Base-by-base conservation (phyloP, 2,329 filamentous ascomycete species). In the Uncinocarpus reesii region DNA sequence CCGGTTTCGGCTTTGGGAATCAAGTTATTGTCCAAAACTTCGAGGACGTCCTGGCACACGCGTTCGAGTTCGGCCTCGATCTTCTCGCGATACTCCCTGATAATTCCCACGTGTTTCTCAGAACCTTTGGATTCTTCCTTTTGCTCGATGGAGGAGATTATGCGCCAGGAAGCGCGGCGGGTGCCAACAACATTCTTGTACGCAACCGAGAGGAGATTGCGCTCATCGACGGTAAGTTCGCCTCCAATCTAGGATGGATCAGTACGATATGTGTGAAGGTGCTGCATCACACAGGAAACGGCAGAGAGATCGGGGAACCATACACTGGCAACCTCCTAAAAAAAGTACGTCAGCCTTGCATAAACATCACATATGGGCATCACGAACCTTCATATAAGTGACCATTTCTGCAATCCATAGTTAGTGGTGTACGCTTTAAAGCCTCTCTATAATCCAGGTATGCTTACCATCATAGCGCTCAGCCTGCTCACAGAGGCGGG, bases 101-200 rank as follows among this genome's bases (percentile, higher is more conserved):
- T 96, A 72, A 86, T 88, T 62, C 75, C 70, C 64, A 95, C 87
- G 72, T 96, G 90, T 79, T 92, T 90, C 66, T 93, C 87, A 59
- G 84, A 87, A 67, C 90, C 90, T 82, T 95, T 96, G 69, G 88
- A 92, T 76, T 96, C 90, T 78, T 96, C 90, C 83, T 96, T 96
- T 75, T 96, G 90, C 78, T 96, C 90, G 73, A 98, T 96, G 68
- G 92, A 96, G 68, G 89, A 93, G 75, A 98, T 93, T 74, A 98
- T 96, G 75, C 90, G 83, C 90, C 90, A 98, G 63, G 88, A 95
- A 67, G 90, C 90, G 81, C 92, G 90, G 72, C 90, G 84, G 67
- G 92, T 93, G 65, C 92, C 90, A 64, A 98, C 87, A 54, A 98
- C 92, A 75, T 98, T 98, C 86, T 98, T 98, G 84, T 98, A 98